phyloP scores from a whole-genome alignment of 495 filamentous ascomycete genomes.

The Penicillium riverlandense region DNA sequence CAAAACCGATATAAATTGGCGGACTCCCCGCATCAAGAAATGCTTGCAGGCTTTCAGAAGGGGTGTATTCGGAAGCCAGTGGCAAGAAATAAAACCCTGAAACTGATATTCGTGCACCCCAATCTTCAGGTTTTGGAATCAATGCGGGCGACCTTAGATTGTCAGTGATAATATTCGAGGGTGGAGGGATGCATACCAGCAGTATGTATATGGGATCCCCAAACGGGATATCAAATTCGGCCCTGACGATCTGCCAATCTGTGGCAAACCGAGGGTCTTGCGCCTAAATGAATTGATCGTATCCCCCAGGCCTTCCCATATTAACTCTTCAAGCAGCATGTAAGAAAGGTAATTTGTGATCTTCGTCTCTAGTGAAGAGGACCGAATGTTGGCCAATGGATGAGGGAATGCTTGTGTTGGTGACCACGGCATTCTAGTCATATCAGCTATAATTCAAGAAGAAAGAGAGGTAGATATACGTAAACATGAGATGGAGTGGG shows the following conservation, averaged over 20 bases:
- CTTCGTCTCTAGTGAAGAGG: constrained; percentile 42
- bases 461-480: constrained; percentile 46
- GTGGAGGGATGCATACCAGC: constrained; percentile 45
- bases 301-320: constrained; percentile 74
- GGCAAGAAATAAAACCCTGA: constrained; percentile 66
- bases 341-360: constrained; percentile 70
- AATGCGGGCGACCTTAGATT: constrained; percentile 55
- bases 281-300: constrained; percentile 63
- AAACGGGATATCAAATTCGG: constrained; percentile 57
- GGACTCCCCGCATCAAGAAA: constrained; percentile 60
- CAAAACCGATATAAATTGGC: constrained; percentile 73
- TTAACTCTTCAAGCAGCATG: constrained; percentile 69
- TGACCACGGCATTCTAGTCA: constrained; percentile 52
- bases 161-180: neutral
- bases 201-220: constrained; percentile 67
- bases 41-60: constrained; percentile 48
- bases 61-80: constrained; percentile 50
- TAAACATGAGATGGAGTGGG: constrained; percentile 79
- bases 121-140: constrained; percentile 72
- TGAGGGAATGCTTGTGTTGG: constrained; percentile 46
- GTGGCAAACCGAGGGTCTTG: constrained; percentile 57
- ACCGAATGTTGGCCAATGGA: constrained; percentile 47
- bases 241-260: constrained; percentile 57
- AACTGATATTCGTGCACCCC: constrained; percentile 62
- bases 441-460: constrained; percentile 36